Base-by-base conservation (phyloP, 1,139 yeast species). In the Scheffersomyces illinoinensis region DNA sequence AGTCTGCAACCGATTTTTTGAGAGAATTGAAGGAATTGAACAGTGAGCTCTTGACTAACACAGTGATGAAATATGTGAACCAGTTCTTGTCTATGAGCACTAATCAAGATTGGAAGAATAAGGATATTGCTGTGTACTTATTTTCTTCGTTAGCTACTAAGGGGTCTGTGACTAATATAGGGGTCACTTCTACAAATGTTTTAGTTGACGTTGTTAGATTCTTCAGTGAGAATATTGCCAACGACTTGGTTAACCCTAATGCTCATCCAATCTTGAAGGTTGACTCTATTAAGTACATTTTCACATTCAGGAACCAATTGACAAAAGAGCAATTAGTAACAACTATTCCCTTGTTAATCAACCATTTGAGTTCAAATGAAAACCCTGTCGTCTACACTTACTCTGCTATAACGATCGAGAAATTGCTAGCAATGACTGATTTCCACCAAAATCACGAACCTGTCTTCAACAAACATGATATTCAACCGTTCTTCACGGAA, bases 371-470 rank as follows among this genome's bases (percentile, higher is more conserved):
- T 56, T 79, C 83, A 50, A 78, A 80, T 23, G 66, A 74, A 17
- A 91, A 91, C 63, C 90, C 91, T 58, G 97, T 93, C 53, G 96
- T 93, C 20, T 92, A 90, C 74, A 93, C 99, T 0, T 96, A 93
- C 70, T 87, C 98, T 2, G 93, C 99, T 1, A 89, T 96, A 60
- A 93, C 98, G 2, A 87, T 95, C 61, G 99, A 96, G 70, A 89
- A 92, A 66, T 86, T 96, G 58, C 79, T 96, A 58, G 86, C 97
- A 2, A 85, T 93, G 76, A 87, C 96, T 61, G 69, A 58, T 68
- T 84, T 78, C 68, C 76, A 71, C 68, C 81, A 77, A 59, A 74
- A 79, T 59, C 82, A 76, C 56, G 72, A 84, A 49, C 77, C 77
- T 5, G 79, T 95, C 61, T 93, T 96, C 71, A 82, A 80, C 65